A percentile compares a stretch with the other conserved stretches of the same genome.
Conservation (phyloP, 2,329 filamentous ascomycete species). For the Alternaria postmessia region DNA sequence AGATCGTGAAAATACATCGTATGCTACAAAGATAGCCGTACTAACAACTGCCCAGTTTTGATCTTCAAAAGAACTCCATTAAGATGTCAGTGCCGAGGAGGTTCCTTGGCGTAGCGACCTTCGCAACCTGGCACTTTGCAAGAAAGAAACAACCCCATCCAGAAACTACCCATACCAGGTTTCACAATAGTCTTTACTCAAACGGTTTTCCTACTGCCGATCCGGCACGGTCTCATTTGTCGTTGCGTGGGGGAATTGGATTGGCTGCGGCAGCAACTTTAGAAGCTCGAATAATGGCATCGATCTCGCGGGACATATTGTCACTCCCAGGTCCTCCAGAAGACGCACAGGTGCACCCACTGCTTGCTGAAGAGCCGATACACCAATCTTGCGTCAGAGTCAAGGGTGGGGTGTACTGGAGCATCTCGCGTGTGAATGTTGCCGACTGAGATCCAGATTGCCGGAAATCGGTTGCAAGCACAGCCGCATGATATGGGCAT, state of each 20-base stretch:
- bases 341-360: conserved; percentile 12
- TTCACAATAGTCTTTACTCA: neutral
- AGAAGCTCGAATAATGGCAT: neutral
- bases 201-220: too few species aligned
- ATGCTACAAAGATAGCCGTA: neutral
- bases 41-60: neutral
- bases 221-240: neutral
- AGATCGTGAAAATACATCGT: neutral
- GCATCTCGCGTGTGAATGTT: neutral
- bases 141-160: neutral
- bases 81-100: neutral
- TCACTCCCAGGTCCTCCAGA: neutral
- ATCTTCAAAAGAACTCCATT: neutral
- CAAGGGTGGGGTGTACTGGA: conserved; percentile 2
- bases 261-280: neutral
- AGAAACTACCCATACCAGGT: neutral
- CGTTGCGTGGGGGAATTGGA: neutral
- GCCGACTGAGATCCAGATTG: neutral
- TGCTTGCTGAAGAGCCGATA: conserved; percentile 10
- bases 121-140: neutral
- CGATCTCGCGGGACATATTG: conserved; percentile 8
- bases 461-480: neutral
- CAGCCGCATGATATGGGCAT: conserved; percentile 10
- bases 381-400: conserved; percentile 3
- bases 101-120: neutral